These are phyloP conservation scores for Rutstroemia sydowiana DNA, from an alignment of 2,329 filamentous ascomycete species.

Conservation along the genomic window DNA sequence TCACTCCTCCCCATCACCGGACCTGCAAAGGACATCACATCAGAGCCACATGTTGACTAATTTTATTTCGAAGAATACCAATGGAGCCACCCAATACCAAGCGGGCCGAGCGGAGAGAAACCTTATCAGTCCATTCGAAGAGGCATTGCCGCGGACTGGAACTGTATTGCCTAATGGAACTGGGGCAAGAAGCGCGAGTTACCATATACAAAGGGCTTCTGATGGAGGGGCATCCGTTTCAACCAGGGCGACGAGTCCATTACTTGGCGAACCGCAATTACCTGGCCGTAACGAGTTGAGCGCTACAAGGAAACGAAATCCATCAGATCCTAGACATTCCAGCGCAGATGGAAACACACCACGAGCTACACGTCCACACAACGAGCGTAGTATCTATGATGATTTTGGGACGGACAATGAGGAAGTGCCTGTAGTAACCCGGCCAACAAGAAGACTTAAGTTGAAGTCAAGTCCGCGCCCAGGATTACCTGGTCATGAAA, in stretches of 20 bases:
- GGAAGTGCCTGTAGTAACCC: conserved; percentile 8
- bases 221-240: conserved; percentile 23
- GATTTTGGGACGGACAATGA: conserved; percentile 21
- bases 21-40: not conserved
- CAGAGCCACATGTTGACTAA: conserved; percentile 16
- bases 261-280: conserved; percentile 16
- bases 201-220: conserved; percentile 21
- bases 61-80: conserved; percentile 14
- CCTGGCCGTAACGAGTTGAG: conserved; percentile 5
- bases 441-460: conserved; percentile 16
- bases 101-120: not conserved
- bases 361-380: not conserved
- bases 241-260: conserved; percentile 24
- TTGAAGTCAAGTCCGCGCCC: conserved; percentile 13
- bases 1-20: conserved; percentile 15
- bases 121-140: conserved; percentile 12
- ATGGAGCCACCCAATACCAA: conserved; percentile 5
- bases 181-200: conserved; percentile 21
- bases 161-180: not conserved
- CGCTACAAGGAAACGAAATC: conserved; percentile 9
- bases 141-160: conserved; percentile 8
- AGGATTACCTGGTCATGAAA: conserved; percentile 14
- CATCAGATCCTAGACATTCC: conserved; percentile 2
- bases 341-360: not conserved
- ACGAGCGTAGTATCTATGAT: conserved; percentile 22